These are phyloP conservation scores for Aplosporella prunicola DNA, from an alignment of 2,329 filamentous ascomycete species.

Conservation along the genomic window DNA sequence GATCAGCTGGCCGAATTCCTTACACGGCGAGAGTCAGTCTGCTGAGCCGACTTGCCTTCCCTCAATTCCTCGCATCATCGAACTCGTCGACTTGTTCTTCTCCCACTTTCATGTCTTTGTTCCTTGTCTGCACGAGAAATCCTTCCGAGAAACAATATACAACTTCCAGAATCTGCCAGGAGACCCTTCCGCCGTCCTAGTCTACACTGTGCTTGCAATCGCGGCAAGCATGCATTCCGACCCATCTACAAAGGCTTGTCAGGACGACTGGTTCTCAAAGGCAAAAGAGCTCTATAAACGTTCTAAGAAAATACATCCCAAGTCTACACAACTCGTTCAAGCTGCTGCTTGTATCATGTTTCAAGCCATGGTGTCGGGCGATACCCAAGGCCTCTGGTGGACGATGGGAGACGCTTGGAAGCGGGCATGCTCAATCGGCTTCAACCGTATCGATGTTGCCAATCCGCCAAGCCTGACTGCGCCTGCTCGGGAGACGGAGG, in stretches of 20 bases:
- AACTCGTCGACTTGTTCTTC: no score
- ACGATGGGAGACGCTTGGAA: conserved; percentile 26
- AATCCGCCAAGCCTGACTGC: conserved; percentile 9
- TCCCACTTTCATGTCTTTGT: no score
- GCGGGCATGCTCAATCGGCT: conserved; percentile 19
- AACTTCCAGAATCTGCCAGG: no score
- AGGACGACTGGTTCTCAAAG: conserved; percentile 21
- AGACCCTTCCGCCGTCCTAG: conserved; percentile 17
- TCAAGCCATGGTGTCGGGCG: conserved; percentile 18
- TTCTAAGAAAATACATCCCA: conserved; percentile 15
- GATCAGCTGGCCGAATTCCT: no score
- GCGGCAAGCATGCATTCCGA: conserved; percentile 19
- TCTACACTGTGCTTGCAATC: conserved; percentile 22
- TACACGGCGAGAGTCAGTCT: no score
- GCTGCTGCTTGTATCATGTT: conserved; percentile 18
- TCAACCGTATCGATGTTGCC: conserved; percentile 22
- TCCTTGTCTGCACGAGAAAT: no score
- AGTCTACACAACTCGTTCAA: conserved; percentile 20
- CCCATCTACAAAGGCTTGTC: conserved; percentile 13
- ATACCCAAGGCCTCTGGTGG: conserved; percentile 22
- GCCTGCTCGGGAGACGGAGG: conserved; percentile 18
- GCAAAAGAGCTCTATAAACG: conserved; percentile 22
- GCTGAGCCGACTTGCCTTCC: no score
- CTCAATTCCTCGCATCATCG: no score
- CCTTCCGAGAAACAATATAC: no score